These are phyloP conservation scores for Claviceps digitariae DNA, from an alignment of 2,329 filamentous ascomycete species.

Conservation along the genomic window DNA sequence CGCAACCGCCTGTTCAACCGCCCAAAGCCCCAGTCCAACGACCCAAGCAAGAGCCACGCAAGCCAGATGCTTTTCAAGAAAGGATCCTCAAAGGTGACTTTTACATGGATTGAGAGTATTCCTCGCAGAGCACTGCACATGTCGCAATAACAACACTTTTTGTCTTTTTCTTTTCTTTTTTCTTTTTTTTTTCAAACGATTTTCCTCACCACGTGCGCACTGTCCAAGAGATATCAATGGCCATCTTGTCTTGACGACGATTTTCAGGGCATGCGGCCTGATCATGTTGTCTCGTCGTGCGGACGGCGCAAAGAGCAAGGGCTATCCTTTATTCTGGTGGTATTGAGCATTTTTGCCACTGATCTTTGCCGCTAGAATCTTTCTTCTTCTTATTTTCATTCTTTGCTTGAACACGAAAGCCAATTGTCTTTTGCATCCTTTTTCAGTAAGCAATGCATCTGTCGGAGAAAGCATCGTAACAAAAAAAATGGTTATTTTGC, in stretches of 20 bases:
- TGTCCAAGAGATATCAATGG: too few relatives aligned
- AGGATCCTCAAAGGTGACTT: conserved; percentile 96
- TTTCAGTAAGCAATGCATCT: not conserved
- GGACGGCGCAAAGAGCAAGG: not conserved
- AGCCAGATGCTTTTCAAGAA: conserved; percentile 92
- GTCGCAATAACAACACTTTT: too few relatives aligned
- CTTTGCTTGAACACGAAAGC: not conserved
- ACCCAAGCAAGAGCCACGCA: conserved; percentile 40
- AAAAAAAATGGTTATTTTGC: not conserved
- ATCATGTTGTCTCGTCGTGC: not conserved
- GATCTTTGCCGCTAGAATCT: not conserved
- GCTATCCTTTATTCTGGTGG: not conserved
- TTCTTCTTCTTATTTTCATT: not conserved
- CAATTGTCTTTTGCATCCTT: not conserved
- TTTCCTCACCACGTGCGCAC: not conserved
- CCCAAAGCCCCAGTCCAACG: conserved; percentile 24
- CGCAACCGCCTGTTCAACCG: conserved; percentile 39
- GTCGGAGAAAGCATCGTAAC: not conserved
- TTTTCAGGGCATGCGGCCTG: too few relatives aligned
- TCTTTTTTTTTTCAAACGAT: not conserved
- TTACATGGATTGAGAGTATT: conserved; percentile 68
- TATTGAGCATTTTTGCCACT: not conserved
- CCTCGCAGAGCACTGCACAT: too few relatives aligned
- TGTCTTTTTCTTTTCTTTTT: not conserved
- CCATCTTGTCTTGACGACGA: too few relatives aligned